A percentile compares a stretch with the other conserved stretches of the same genome.
phyloP scores from a whole-genome alignment of 2,329 filamentous ascomycete species.

The Pseudovirgaria hyperparasitica region DNA sequence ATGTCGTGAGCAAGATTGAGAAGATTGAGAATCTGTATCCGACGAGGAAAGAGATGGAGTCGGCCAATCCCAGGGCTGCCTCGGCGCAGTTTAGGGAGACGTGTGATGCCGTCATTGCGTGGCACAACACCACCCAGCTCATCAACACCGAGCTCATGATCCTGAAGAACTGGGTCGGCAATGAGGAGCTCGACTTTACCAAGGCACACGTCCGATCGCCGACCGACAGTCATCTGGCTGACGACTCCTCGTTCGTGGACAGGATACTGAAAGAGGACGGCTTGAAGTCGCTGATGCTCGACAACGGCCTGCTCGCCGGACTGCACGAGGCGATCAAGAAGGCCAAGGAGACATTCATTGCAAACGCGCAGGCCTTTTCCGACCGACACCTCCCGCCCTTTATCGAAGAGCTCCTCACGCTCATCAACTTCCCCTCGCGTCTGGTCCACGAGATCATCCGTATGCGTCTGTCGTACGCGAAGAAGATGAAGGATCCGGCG shows the following conservation, averaged over 20 bases:
- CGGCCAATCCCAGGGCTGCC: constrained; percentile 62
- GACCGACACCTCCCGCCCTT: constrained; percentile 88
- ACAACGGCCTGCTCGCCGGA: constrained; percentile 69
- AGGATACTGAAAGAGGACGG: constrained; percentile 92
- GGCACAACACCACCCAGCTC: constrained; percentile 93
- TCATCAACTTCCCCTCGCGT: constrained; percentile 94
- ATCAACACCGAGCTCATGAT: constrained; percentile 92
- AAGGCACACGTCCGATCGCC: constrained; percentile 58
- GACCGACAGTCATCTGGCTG: constrained; percentile 59
- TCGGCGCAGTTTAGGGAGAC: constrained; percentile 69
- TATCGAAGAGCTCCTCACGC: constrained; percentile 86
- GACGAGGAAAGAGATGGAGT: constrained; percentile 60
- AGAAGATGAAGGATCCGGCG: constrained; percentile 88
- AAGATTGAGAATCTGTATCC: constrained; percentile 78
- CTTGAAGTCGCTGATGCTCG: constrained; percentile 78
- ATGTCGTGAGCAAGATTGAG: constrained; percentile 82
- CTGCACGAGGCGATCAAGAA: constrained; percentile 83
- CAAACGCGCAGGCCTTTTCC: constrained; percentile 71
- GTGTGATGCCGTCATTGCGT: constrained; percentile 80
- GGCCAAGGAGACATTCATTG: constrained; percentile 81
- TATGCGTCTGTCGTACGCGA: constrained; percentile 79
- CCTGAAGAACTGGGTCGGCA: constrained; percentile 91
- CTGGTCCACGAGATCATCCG: constrained; percentile 95
- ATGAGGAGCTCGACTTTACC: constrained; percentile 84
- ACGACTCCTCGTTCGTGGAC: constrained; percentile 90